A percentile compares a stretch with the other conserved stretches of the same genome.
phyloP scores from a whole-genome alignment of 2,329 filamentous ascomycete genomes.

The Verticillium zaregamsianum region DNA sequence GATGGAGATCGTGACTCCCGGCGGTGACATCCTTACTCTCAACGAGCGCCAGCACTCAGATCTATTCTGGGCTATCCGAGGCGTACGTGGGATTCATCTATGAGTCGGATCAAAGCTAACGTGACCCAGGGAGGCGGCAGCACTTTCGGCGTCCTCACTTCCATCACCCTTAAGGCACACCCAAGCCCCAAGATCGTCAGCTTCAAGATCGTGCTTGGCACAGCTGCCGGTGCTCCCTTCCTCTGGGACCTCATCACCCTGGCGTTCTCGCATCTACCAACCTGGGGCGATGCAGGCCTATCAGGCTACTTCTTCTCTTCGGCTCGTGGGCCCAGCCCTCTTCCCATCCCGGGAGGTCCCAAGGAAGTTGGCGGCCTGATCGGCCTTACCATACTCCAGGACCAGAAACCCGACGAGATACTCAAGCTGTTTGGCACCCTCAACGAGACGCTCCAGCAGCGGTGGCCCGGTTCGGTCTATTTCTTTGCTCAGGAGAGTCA shows the following conservation, averaged over 20 bases:
- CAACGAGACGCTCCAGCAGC: slow-evolving; percentile 29
- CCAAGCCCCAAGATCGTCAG: slow-evolving; percentile 28
- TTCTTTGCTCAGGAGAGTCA: not conserved
- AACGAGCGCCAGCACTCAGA: slow-evolving; percentile 51
- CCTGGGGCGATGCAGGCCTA: slow-evolving; percentile 45
- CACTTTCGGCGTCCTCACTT: slow-evolving; percentile 57
- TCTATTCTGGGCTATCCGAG: slow-evolving; percentile 61
- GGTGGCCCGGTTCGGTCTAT: slow-evolving; percentile 28
- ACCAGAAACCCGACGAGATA: slow-evolving; percentile 17
- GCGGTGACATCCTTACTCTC: slow-evolving; percentile 43
- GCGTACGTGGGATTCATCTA: slow-evolving; percentile 29
- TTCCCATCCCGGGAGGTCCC: slow-evolving; percentile 25
- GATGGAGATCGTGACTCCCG: slow-evolving; percentile 50
- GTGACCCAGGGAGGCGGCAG: slow-evolving; percentile 48
- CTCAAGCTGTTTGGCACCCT: slow-evolving; percentile 26
- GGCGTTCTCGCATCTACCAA: slow-evolving; percentile 34
- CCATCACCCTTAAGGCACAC: slow-evolving; percentile 50
- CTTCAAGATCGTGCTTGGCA: slow-evolving; percentile 16
- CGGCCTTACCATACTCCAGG: slow-evolving; percentile 66
- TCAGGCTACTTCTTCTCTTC: slow-evolving; percentile 38
- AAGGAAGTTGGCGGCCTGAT: slow-evolving; percentile 61
- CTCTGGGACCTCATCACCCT: slow-evolving; percentile 23
- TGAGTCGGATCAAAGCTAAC: not conserved
- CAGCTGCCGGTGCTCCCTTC: slow-evolving; percentile 22
- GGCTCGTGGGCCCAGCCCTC: slow-evolving; percentile 28